A percentile compares a stretch with the other conserved stretches of the same genome.
Conservation (phyloP, 2,329 filamentous ascomycete genomes). For the Colletotrichum eleusines region DNA sequence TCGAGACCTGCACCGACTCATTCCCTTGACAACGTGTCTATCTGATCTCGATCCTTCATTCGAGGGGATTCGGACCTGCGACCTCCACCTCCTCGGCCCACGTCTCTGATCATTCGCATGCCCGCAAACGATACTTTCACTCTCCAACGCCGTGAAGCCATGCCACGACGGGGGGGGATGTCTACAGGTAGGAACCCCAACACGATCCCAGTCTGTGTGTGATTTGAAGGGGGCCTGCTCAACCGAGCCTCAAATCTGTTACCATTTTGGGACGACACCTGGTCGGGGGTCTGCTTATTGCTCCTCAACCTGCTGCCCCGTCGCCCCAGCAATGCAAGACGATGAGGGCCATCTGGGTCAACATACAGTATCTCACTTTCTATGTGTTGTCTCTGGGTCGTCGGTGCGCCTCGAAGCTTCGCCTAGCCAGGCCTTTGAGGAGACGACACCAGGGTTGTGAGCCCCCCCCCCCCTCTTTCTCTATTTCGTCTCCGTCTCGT, state of each 20-base stretch:
- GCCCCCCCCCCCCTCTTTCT: neutral
- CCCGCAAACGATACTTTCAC: constrained; percentile 12
- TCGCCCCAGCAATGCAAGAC: constrained; percentile 35
- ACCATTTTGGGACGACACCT: constrained; percentile 34
- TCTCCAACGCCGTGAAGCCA: constrained; percentile 5
- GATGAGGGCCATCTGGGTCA: constrained; percentile 5
- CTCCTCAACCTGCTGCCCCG: constrained; percentile 19
- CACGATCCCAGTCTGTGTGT: constrained; percentile 22
- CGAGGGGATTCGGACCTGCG: neutral
- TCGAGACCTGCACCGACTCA: constrained; percentile 18
- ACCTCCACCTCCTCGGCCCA: constrained; percentile 10
- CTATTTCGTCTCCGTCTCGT: constrained; percentile 23
- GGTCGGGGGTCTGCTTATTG: constrained; percentile 16
- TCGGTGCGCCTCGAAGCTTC: constrained; percentile 5
- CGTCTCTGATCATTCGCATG: constrained; percentile 10
- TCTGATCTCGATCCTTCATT: constrained; percentile 33
- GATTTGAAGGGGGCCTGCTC: constrained; percentile 36
- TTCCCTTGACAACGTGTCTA: constrained; percentile 15
- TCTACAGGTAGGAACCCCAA: constrained; percentile 18
- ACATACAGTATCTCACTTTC: neutral
- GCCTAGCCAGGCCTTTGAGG: neutral
- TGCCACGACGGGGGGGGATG: neutral
- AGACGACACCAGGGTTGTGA: constrained; percentile 4
- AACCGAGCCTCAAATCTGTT: constrained; percentile 37
- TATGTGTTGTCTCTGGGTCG: neutral